Conservation (phyloP, 306 rosid genomes). For the Cucurbita pepo region DNA sequence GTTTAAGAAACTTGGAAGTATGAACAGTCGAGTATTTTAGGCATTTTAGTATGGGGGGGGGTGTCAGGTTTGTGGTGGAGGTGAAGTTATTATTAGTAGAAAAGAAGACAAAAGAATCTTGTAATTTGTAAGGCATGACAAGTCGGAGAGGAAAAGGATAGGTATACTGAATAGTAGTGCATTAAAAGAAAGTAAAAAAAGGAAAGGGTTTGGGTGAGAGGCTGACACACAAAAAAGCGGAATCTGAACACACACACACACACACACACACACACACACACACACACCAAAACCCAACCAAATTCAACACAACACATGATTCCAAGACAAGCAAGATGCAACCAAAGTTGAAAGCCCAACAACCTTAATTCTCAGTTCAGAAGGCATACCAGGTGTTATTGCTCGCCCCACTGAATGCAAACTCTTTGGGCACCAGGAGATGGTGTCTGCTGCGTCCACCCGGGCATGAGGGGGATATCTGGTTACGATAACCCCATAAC, state of each 20-base stretch:
- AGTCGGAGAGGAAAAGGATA: not conserved
- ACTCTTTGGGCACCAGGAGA: slow-evolving; percentile 56
- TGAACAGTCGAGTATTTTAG: too few relatives aligned
- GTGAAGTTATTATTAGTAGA: not conserved
- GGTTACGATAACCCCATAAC: too few relatives aligned
- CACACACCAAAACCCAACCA: not conserved
- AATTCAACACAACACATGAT: not conserved
- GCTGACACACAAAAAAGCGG: not conserved
- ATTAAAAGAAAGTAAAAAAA: not conserved
- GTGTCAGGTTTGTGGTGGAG: not conserved
- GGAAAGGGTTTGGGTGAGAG: not conserved
- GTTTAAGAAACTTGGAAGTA: too few relatives aligned
- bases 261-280: not conserved
- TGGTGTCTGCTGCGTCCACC: slow-evolving; percentile 73
- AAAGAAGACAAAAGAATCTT: not conserved
- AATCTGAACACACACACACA: not conserved
- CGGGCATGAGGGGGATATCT: slow-evolving; percentile 61
- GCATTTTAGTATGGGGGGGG: not conserved
- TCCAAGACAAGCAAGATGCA: not conserved
- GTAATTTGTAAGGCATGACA: not conserved
- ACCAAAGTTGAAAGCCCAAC: not conserved
- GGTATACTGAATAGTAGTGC: not conserved
- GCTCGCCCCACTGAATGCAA: slow-evolving; percentile 30
- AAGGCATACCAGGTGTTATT: too few relatives aligned
- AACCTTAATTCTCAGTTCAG: not conserved